Base-by-base conservation (phyloP, 768 basidiomycete genomes). In the Tremella fuciformis region DNA sequence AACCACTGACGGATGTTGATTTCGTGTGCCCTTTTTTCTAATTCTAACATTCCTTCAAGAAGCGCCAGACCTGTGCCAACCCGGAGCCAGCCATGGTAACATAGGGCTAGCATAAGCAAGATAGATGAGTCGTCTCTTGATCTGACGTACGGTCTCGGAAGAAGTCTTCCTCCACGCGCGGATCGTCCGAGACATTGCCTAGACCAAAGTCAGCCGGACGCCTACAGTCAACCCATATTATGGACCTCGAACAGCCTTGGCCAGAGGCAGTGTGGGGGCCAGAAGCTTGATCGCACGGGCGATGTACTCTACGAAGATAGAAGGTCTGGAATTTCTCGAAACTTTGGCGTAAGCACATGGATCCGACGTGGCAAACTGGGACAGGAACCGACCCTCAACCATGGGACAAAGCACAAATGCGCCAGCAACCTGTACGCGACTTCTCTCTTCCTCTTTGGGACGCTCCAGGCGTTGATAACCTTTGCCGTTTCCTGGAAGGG, bases 111-210 rank as follows among this genome's bases (percentile, higher is more conserved):
- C 22, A 3, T 66, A 8, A 60, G 51, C 49, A 15, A n/a, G 22
- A 8, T n/a, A 11, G 38, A 2, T 26, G 42, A 46, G 46, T 1
- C 15, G 7, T 4, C 21, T 38, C 46, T 39, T 44, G n/a, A 22
- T 1, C 18, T 6, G 18, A 65, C 72, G 66, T 34, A 75, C 70
- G 74, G 64, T 74, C 71, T 56, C 73, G 61, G 21, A 64, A 67
- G 61, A 78, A 78, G 41, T 79, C 78, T 39, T 71, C 74, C 52
- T 78, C 77, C 2, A 78, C 77, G 38, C 73, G 65, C 1, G 78
- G 78, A 68, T 79, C 78, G 58, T 78, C 77, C 52, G 72, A 76
- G 8, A 73, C 75, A 18, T 76, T 77, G 21, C 78, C 77, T 66
- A 26, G n/a, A 38, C 8, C 29, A 11, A 6, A 34, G 34, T 40